Conservation (phyloP, 495 filamentous ascomycete genomes). For the Clohesyomyces aquaticus region DNA sequence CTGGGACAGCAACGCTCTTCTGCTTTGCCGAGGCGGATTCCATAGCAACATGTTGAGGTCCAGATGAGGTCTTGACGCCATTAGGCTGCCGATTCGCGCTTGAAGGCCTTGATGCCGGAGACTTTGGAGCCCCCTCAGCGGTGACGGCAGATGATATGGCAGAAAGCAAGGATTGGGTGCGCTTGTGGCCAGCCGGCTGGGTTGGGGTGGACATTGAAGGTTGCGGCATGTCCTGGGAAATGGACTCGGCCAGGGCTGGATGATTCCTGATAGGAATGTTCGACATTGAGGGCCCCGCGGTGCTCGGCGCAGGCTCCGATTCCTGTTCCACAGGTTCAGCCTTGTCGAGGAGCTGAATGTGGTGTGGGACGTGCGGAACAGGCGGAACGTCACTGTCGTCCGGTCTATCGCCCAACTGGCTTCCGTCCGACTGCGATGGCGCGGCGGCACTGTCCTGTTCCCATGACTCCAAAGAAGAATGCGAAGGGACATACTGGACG, state of each 20-base stretch:
- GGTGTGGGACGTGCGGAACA: constrained; percentile 4
- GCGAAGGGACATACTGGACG: constrained; percentile 32
- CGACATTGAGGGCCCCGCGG: neutral
- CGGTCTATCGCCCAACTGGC: constrained; percentile 24
- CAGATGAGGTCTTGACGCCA: constrained; percentile 3
- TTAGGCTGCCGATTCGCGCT: constrained; percentile 15
- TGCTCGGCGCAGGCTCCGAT: constrained; percentile 2
- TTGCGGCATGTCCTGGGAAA: neutral
- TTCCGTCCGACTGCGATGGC: constrained; percentile 33
- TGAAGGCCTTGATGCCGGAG: constrained; percentile 24
- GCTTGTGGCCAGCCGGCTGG: constrained; percentile 6
- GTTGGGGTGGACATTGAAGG: constrained; percentile 1
- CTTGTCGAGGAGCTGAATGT: neutral
- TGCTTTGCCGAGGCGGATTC: neutral
- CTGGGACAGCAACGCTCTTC: neutral
- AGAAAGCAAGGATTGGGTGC: constrained; percentile 34
- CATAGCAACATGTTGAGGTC: constrained; percentile 5
- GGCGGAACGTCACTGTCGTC: constrained; percentile 18
- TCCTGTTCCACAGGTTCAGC: neutral
- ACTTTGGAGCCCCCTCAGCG: constrained; percentile 17
- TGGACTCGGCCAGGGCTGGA: neutral
- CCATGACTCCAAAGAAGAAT: constrained; percentile 35
- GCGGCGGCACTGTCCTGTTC: constrained; percentile 32
- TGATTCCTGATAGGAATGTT: neutral
- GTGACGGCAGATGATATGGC: constrained; percentile 31